These are phyloP conservation scores for Ceratobasidium sp. DNA, from an alignment of 1,284 basidiomycete species.

Conservation along the genomic window DNA sequence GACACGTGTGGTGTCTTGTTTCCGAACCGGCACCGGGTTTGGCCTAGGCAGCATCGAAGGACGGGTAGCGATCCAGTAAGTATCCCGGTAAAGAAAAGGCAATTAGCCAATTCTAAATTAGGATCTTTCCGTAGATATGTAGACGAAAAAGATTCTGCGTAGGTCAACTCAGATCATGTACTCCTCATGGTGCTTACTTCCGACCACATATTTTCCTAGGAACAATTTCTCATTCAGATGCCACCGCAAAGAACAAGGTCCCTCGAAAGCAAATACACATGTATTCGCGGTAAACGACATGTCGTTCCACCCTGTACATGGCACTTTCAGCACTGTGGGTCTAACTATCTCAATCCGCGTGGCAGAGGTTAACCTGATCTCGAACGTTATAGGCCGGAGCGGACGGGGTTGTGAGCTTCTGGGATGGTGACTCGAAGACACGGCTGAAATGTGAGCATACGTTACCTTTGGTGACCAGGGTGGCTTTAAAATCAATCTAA, in stretches of 20 bases:
- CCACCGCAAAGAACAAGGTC: conserved; percentile 81
- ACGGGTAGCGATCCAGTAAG: conserved; percentile 94
- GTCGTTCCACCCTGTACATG: conserved; percentile 91
- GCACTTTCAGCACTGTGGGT: conserved; percentile 95
- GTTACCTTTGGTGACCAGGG: too few relatives aligned
- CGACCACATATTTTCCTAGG: background rate
- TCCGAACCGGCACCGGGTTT: conserved; percentile 84
- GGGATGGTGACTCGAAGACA: conserved; percentile 92
- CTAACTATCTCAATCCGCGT: conserved; percentile 2
- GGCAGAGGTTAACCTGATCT: too few relatives aligned
- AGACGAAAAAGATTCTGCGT: conserved; percentile 81
- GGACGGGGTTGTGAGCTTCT: conserved; percentile 58
- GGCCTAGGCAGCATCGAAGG: conserved; percentile 97
- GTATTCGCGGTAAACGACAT: conserved; percentile 95
- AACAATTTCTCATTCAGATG: conserved; percentile 82
- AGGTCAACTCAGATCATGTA: conserved; percentile 51
- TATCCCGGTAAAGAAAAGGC: conserved; percentile 38
- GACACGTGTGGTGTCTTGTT: conserved; percentile 89
- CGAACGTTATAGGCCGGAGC: conserved; percentile 27
- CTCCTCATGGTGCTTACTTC: background rate
- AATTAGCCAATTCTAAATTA: too few relatives aligned
- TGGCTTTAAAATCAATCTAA: background rate
- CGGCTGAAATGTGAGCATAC: conserved; percentile 82
- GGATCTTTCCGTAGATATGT: conserved; percentile 68
- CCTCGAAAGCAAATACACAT: conserved; percentile 78